A percentile compares a stretch with the other conserved stretches of the same genome.
phyloP scores from a whole-genome alignment of 23 red algal species.

The Cyanidioschyzon merolae region DNA sequence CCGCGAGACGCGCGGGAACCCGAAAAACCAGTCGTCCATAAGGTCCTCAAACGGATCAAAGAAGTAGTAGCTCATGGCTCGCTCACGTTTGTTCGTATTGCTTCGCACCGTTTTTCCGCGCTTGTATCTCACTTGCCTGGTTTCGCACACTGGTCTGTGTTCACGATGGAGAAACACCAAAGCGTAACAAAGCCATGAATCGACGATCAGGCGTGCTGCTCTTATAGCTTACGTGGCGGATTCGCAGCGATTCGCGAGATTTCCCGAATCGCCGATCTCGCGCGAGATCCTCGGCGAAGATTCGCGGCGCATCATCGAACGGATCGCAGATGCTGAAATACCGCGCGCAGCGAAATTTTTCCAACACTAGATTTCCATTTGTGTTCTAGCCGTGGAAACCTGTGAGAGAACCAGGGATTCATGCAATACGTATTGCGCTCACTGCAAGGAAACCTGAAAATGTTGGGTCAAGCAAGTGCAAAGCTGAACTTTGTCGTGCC shows the following conservation, averaged over 20 bases:
- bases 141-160: too few relatives aligned
- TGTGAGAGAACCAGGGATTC: too few relatives aligned
- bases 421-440: not conserved
- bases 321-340: not conserved
- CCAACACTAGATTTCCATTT: too few relatives aligned
- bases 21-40: conserved; percentile 1
- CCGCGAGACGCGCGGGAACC: not conserved
- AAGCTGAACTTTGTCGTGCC: not conserved
- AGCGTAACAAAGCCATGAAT: too few relatives aligned
- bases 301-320: not conserved
- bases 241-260: not conserved
- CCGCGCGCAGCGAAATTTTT: not conserved
- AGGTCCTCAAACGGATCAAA: conserved; percentile 10
- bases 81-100: not conserved
- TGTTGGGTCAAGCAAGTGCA: not conserved
- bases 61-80: conserved; percentile 17
- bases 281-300: not conserved
- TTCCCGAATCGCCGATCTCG: not conserved
- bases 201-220: too few relatives aligned
- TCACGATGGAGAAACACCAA: too few relatives aligned
- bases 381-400: too few relatives aligned
- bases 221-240: not conserved
- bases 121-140: too few relatives aligned
- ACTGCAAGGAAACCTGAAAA: not conserved
- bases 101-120: too few relatives aligned